These are phyloP conservation scores for Albizia julibrissin DNA, from an alignment of 306 rosid genomes.

Conservation along the genomic window DNA sequence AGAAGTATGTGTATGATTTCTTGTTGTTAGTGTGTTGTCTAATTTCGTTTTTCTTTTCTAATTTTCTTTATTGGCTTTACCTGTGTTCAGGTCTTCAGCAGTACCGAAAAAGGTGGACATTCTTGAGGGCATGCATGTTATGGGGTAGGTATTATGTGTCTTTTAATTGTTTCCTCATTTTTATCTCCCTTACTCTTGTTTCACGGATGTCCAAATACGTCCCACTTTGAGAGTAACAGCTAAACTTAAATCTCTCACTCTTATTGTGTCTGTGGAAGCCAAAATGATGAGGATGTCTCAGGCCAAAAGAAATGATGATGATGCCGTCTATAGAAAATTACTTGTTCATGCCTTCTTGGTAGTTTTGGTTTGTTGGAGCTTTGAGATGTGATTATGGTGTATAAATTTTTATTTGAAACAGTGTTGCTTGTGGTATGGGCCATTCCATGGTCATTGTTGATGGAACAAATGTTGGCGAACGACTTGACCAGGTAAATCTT, in stretches of 20 bases:
- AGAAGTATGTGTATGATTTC: constrained; percentile 66
- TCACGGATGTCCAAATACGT: neutral
- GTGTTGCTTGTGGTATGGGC: constrained; percentile 91
- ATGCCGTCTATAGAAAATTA: neutral
- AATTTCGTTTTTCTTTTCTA: neutral
- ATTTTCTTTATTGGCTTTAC: constrained; percentile 14
- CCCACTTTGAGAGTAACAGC: neutral
- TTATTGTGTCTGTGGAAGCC: neutral
- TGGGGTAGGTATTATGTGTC: constrained; percentile 50
- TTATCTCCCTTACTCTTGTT: neutral
- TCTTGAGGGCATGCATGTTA: constrained; percentile 92
- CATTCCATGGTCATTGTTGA: constrained; percentile 93
- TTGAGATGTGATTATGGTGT: constrained; percentile 26
- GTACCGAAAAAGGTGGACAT: constrained; percentile 90
- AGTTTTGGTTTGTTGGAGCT: neutral
- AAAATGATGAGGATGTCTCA: neutral
- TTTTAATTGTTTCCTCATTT: neutral
- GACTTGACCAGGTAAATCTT: constrained; percentile 79
- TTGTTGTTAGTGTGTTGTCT: neutral
- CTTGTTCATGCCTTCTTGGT: constrained; percentile 3
- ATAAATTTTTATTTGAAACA: constrained; percentile 39
- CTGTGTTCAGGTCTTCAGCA: constrained; percentile 75
- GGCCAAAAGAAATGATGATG: neutral
- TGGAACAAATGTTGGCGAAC: constrained; percentile 68
- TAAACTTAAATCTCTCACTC: neutral